phyloP scores from a whole-genome alignment of 225 moss, liverwort and hornwort species.

The Rhytidiadelphus loreus region DNA sequence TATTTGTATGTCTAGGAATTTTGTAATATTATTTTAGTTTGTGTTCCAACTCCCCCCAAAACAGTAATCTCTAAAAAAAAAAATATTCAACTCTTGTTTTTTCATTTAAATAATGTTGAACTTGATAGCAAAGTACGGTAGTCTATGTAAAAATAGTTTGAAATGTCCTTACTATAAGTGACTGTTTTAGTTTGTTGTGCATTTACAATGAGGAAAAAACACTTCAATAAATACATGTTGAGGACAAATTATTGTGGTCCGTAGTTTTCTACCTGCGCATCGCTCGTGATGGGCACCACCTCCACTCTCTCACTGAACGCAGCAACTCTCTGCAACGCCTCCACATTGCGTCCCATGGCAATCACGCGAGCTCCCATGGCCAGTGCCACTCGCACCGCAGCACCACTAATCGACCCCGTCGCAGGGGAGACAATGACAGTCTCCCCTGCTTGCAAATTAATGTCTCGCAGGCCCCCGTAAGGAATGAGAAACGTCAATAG shows the following conservation, averaged over 20 bases:
- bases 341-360: neutral
- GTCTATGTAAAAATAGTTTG: neutral
- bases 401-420: neutral
- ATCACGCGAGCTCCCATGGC: neutral
- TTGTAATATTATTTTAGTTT: no score
- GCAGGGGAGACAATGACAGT: neutral
- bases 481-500: neutral
- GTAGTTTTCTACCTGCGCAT: neutral
- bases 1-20: no score
- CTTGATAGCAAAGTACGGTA: neutral
- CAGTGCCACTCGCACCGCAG: neutral
- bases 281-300: neutral
- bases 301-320: neutral
- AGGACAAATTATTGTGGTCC: neutral
- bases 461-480: neutral
- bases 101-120: no score
- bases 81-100: no score
- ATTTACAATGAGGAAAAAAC: neutral
- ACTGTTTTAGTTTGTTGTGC: neutral
- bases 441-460: neutral
- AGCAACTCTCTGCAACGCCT: neutral
- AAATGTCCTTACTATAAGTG: neutral
- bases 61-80: no score
- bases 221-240: no score
- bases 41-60: no score